Evolutionary conservation across 2,329 filamentous ascomycete genomes (phyloP).

Genomic region (Pestalotiopsis sp.): DNA sequence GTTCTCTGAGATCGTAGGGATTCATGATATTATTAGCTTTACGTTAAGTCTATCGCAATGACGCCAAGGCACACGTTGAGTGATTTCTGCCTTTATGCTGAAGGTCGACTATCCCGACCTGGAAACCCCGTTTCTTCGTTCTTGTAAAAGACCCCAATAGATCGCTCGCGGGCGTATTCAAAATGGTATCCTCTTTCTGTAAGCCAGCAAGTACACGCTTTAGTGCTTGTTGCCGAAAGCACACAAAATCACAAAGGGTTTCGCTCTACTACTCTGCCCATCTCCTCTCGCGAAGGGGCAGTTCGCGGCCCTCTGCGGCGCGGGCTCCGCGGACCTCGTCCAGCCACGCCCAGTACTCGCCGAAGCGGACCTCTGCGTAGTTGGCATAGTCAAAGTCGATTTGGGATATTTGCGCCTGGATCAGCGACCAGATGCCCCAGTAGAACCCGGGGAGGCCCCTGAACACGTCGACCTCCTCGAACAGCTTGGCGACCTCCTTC

Average conservation of each 20-base stretch:
- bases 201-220: neutral
- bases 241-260: neutral
- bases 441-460: slow-evolving; percentile 87
- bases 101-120: neutral
- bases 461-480: slow-evolving; percentile 82
- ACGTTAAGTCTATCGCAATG: slow-evolving; percentile 14
- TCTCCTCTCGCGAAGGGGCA: slow-evolving; percentile 72
- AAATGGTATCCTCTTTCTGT: neutral
- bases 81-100: slow-evolving; percentile 12
- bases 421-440: slow-evolving; percentile 94
- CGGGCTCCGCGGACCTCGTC: slow-evolving; percentile 70
- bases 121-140: neutral
- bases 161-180: neutral
- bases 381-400: slow-evolving; percentile 97
- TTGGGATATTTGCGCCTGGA: slow-evolving; percentile 90
- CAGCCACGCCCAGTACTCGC: slow-evolving; percentile 94
- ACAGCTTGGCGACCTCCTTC: slow-evolving; percentile 69
- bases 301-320: slow-evolving; percentile 39
- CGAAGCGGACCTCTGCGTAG: slow-evolving; percentile 83
- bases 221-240: neutral
- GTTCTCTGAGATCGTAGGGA: neutral
- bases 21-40: slow-evolving; percentile 13
- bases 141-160: neutral
- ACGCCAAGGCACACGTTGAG: slow-evolving; percentile 14
- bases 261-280: slow-evolving; percentile 64